Evolutionary conservation across 2,329 filamentous ascomycete species (phyloP), one percentile per base, ranked within the genome.

Genomic region (Tetracladium maxilliforme): DNA sequence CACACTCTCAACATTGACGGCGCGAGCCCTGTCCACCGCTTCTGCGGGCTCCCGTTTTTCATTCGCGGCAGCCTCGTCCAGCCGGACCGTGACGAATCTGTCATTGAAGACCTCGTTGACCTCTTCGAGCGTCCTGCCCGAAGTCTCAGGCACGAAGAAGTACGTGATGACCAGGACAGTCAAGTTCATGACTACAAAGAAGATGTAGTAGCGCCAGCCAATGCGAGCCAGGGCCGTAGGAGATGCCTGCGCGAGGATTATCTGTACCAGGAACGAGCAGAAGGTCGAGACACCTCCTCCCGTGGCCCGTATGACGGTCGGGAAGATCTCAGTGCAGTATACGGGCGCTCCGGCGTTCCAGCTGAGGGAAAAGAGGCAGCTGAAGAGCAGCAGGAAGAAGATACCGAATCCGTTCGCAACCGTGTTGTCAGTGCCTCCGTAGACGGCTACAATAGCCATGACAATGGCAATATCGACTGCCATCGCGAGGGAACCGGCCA

Each of bases 241-340:
- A 7, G 27, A 11, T 6, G 27, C 24, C 22, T 28, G 10, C 6
- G 14, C 19, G 20, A 27, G 22, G 14, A 28, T 19, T 2, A 29
- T 9, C 8, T 13, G 11, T 10, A 10, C 11, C 12, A 30, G 11
- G 24, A 28, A 28, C 10, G 24, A 12, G 11, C 25, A 14, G 17
- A 30, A 11, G 11, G 22, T 13, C 6, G 27, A 13, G 8, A 14
- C 12, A 7, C 16, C 25, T 5, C 22, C 19, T n/a, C 27, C 27
- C 18, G 16, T 9, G 9, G 31, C 15, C 19, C 32, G 32, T 11
- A 33, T 27, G 15, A 28, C 16, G 17, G 22, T 25, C 13, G 31
- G 32, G 22, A 34, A 33, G 16, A 34, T 31, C 19, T 34, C 32
- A 7, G 22, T 18, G n/a, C 15, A 16, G 21, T 28, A 33, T n/a